Conservation (phyloP, 2,329 filamentous ascomycete species). For the Pseudogymnoascus sp. region DNA sequence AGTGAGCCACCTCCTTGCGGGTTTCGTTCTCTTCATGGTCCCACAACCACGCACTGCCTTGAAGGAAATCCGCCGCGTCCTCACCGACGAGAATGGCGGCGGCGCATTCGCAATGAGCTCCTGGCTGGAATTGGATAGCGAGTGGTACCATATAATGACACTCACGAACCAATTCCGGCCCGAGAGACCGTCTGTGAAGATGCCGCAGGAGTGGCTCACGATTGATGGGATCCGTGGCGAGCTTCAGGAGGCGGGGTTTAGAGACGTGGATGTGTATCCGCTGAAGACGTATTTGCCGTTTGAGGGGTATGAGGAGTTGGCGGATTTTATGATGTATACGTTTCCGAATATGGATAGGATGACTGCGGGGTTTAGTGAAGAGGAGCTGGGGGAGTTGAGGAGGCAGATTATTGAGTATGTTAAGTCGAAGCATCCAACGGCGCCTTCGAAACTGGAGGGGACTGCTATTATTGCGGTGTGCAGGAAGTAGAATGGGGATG, state of each 20-base stretch:
- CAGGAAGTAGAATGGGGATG: constrained; percentile 6
- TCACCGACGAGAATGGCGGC: not conserved
- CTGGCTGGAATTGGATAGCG: not conserved
- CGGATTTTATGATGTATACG: not conserved
- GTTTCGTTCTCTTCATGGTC: not conserved
- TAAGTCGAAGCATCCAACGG: not conserved
- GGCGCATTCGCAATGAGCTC: constrained; percentile 10
- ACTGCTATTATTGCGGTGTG: constrained; percentile 11
- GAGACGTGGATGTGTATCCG: constrained; percentile 7
- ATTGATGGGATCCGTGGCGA: constrained; percentile 8
- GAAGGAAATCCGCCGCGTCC: not conserved
- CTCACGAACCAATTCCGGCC: not conserved
- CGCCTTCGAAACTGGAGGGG: not conserved
- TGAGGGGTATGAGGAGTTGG: not conserved
- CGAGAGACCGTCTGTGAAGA: not conserved
- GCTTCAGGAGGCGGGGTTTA: constrained; percentile 10
- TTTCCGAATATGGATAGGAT: constrained; percentile 9
- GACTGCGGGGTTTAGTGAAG: constrained; percentile 1
- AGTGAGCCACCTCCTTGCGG: not conserved
- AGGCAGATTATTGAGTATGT: constrained; percentile 10
- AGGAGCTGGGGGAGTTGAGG: not conserved
- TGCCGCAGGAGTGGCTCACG: constrained; percentile 6
- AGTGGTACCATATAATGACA: constrained; percentile 9
- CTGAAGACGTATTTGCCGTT: constrained; percentile 12
- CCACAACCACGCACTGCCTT: not conserved